Conservation (phyloP, 2,329 filamentous ascomycete genomes). For the Colletotrichum sp. region DNA sequence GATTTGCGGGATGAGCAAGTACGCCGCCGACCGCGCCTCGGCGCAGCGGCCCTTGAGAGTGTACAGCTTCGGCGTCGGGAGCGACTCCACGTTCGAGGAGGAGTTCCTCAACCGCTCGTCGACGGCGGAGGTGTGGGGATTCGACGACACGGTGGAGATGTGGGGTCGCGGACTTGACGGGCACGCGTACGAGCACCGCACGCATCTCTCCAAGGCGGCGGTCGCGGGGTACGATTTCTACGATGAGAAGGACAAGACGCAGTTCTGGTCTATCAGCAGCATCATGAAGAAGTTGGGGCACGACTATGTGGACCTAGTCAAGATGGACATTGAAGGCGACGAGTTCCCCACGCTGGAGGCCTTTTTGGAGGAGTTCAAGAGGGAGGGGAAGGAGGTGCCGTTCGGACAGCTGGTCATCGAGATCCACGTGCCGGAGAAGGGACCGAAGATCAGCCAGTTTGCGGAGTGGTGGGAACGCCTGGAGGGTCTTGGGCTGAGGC, state of each 20-base stretch:
- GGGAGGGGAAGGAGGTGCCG: neutral
- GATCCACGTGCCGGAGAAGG: constrained; percentile 3
- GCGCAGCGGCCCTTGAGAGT: constrained; percentile 31
- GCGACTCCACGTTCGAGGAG: constrained; percentile 41
- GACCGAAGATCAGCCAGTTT: neutral
- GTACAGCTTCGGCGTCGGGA: constrained; percentile 40
- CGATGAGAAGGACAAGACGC: constrained; percentile 13
- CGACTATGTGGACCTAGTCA: constrained; percentile 40
- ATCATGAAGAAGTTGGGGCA: constrained; percentile 39
- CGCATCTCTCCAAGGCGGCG: neutral
- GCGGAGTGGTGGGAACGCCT: neutral
- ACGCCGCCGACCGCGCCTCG: constrained; percentile 25
- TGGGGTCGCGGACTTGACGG: constrained; percentile 24
- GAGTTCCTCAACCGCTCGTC: constrained; percentile 24
- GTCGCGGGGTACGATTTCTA: neutral
- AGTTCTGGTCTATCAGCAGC: constrained; percentile 30
- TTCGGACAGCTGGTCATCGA: constrained; percentile 15
- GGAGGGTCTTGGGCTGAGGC: neutral
- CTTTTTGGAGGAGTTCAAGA: neutral
- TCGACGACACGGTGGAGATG: constrained; percentile 37
- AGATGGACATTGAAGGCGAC: constrained; percentile 41
- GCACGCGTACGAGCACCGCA: neutral
- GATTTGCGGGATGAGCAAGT: constrained; percentile 41
- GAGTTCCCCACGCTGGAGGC: constrained; percentile 31
- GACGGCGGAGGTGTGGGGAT: constrained; percentile 41